Evolutionary conservation across 2,329 filamentous ascomycete genomes (phyloP), one percentile per base, ranked within the genome.

Genomic region (Periconia macrospinosa): DNA sequence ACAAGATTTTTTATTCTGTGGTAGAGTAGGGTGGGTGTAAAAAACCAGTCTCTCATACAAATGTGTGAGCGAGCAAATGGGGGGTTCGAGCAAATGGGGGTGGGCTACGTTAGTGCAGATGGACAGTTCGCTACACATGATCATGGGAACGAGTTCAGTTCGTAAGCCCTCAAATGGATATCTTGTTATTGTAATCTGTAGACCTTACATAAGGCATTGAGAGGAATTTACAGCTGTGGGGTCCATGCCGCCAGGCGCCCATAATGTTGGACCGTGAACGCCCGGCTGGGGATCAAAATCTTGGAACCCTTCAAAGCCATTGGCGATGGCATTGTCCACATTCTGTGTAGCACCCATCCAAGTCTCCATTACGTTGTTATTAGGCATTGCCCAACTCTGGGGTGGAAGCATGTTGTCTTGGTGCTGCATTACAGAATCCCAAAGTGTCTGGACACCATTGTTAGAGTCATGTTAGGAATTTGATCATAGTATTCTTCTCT

Each of bases 401-500:
- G 55, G 56, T 15, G 56, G 54, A 18, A 61, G 30, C 54, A 61
- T 57, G 19, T 56, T 47, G 17, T 47, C 41, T 30, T 61, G 59
- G 30, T 50, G 45, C 47, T 59, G 57, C 54, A 61, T 57, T 6
- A 56, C 56, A 17, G 52, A 55, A 40, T 61, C 59, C 48, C 52
- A 61, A 18, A 59, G 33, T 41, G 56, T 54, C 58, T 61, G 45
- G 9, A 30, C 9, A 8, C 9, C 3, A n/a, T 7, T n/a, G 30
- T 55, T 45, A 58, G 51, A 13, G 19, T 20, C 19, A 23, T 20
- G 10, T 18, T 17, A 13, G 30, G 2, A n/a, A 7, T 23, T 14
- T 20, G 10, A n/a, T 5, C 2, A 13, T 30, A 19, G 1, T 13
- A 41, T n/a, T 20, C 9, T 10, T 30, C 8, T 33, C 53, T 50